Base-by-base conservation (phyloP, 495 filamentous ascomycete species). In the Amniculicola lignicola region DNA sequence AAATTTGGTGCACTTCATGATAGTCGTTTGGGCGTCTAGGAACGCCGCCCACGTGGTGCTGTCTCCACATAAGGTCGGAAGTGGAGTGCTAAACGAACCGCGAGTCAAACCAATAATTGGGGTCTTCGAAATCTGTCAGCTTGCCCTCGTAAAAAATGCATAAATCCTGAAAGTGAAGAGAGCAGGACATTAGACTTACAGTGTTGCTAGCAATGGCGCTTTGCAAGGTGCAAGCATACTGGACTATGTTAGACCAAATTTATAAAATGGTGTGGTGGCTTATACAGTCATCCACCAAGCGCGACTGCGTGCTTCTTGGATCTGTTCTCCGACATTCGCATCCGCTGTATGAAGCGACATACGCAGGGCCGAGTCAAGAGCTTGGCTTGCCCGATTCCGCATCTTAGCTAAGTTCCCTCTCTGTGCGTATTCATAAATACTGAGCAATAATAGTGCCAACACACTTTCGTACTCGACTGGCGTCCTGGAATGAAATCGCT, bases 211-310 rank as follows among this genome's bases (percentile, higher is more conserved):
- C 77, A 48, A 84, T 82, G 4, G 79, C 79, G 2, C 77, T 76
- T 67, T 84, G 81, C 31, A 79, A 74, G 36, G 80, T 78, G 64
- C 73, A 79, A 29, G 81, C 78, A 58, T 82, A 82, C 77, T 80
- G 62, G 22, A 12, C 18, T 14, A 4, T 52, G 16, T 15, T 24
- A 28, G 14, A 1, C 22, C 15, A 14, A 16, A n/a, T 29, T 16
- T 19, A 33, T 18, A 4, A 33, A 2, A 27, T 2, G 29, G 25
- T 42, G 23, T 21, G 21, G 11, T 2, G 3, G 25, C 24, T 48
- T 66, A 29, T 70, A 78, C 77, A 47, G 79, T 83, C 80, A 82
- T 82, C 81, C 81, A 84, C 81, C 81, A 84, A 39, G 75, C 73
- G 59, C 80, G 73, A 27, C 77, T 69, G 60, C 75, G 74, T 40